Evolutionary conservation across 306 rosid species (phyloP).

Genomic region (Fragaria iinumae): DNA sequence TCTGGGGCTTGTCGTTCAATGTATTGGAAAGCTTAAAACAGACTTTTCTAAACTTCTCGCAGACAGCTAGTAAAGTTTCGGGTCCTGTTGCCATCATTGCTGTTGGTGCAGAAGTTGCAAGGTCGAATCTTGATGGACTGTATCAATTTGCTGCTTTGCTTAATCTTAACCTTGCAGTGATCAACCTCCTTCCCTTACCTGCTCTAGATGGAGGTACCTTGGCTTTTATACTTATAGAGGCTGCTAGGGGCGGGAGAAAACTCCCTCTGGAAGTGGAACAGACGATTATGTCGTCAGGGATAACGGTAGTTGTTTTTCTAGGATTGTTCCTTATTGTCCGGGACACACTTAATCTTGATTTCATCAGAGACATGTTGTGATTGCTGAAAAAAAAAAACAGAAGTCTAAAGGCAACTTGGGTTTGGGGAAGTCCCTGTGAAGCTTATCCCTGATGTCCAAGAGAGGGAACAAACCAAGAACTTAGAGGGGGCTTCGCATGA

Average conservation of each 20-base stretch:
- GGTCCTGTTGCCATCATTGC: conserved; percentile 96
- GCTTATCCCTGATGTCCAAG: conserved; percentile 21
- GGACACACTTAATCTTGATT: conserved; percentile 89
- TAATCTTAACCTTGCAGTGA: conserved; percentile 79
- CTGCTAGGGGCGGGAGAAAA: conserved; percentile 94
- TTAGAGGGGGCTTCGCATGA: conserved; percentile 29
- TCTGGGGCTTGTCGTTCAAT: conserved; percentile 66
- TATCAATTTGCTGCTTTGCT: conserved; percentile 88
- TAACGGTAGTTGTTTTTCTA: conserved; percentile 70
- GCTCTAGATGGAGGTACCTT: conserved; percentile 89
- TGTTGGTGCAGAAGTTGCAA: conserved; percentile 91
- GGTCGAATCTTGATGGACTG: conserved; percentile 78
- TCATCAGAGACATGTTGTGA: conserved; percentile 74
- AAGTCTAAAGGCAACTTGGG: conserved; percentile 22
- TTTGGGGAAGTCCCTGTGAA: conserved; percentile 26
- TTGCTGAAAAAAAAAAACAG: conserved; percentile 22
- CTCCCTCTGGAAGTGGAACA: conserved; percentile 91
- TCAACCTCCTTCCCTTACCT: conserved; percentile 89
- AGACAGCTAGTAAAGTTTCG: conserved; percentile 84
- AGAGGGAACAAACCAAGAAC: conserved; percentile 28
- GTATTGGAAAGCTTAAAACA: conserved; percentile 78
- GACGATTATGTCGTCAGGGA: conserved; percentile 86
- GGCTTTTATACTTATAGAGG: conserved; percentile 82
- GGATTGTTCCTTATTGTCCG: conserved; percentile 80
- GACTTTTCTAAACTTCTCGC: conserved; percentile 78